Evolutionary conservation across 495 filamentous ascomycete species (phyloP).

Genomic region (Neurospora discreta): DNA sequence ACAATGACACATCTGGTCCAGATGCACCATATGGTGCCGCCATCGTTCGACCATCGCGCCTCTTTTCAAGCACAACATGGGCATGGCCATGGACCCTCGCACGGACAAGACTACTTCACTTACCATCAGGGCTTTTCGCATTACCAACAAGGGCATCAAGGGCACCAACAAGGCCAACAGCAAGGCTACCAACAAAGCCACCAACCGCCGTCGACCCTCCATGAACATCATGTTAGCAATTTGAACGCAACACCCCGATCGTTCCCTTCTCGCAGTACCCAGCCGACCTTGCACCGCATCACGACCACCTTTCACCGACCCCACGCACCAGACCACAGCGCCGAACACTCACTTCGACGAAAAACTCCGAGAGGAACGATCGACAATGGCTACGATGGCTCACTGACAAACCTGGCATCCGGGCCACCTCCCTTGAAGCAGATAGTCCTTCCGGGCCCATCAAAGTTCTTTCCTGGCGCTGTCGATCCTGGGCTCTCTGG

Average conservation of each 20-base stretch:
- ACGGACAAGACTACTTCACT: constrained; percentile 21
- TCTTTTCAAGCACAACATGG: constrained; percentile 11
- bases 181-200: background rate
- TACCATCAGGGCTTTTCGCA: constrained; percentile 13
- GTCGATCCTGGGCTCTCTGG: constrained; percentile 10
- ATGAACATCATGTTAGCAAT: constrained; percentile 7
- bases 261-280: constrained; percentile 31
- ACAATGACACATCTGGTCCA: constrained; percentile 26
- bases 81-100: background rate
- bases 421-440: constrained; percentile 79
- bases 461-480: constrained; percentile 28
- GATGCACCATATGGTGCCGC: constrained; percentile 39
- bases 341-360: constrained; percentile 74
- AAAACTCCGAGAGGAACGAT: constrained; percentile 94
- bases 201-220: constrained; percentile 9
- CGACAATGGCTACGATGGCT: constrained; percentile 88
- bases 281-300: constrained; percentile 21
- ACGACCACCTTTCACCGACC: constrained; percentile 22
- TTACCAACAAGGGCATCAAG: constrained; percentile 6
- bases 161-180: too few relatives aligned
- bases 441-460: constrained; percentile 55
- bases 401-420: constrained; percentile 58
- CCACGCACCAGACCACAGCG: constrained; percentile 26
- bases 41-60: constrained; percentile 25
- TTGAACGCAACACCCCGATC: constrained; percentile 18